These are phyloP conservation scores for Crepidotus variabilis DNA, from an alignment of 768 basidiomycete genomes.

Conservation along the genomic window DNA sequence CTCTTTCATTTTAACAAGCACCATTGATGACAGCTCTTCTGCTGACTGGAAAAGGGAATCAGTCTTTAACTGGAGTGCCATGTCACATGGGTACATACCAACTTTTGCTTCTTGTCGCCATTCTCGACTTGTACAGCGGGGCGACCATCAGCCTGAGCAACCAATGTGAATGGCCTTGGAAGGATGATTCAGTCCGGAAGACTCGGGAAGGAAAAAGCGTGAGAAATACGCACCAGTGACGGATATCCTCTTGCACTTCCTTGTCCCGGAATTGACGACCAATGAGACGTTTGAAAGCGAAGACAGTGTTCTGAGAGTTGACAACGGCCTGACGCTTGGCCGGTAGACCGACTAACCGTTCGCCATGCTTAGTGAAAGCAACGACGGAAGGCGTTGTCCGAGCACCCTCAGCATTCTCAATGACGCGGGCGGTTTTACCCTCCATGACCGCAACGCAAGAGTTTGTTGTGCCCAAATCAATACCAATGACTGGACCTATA, in stretches of 20 bases:
- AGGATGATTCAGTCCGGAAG: conserved; percentile 1
- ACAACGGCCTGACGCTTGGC: conserved; percentile 98
- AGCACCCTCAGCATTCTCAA: conserved; percentile 97
- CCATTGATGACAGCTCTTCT: conserved; percentile 86
- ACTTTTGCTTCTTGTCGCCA: conserved; percentile 76
- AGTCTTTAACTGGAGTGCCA: conserved; percentile 4
- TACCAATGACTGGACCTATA: conserved; percentile 86
- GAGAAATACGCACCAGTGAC: conserved; percentile 60
- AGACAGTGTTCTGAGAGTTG: conserved; percentile 91
- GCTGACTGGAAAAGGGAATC: conserved; percentile 54
- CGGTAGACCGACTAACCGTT: conserved; percentile 92
- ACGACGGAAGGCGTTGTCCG: conserved; percentile 98
- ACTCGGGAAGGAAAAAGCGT: neutral
- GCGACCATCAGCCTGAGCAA: conserved; percentile 66
- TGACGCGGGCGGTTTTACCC: conserved; percentile 89
- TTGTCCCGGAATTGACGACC: conserved; percentile 91
- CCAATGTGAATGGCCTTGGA: conserved; percentile 76
- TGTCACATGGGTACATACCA: conserved; percentile 43
- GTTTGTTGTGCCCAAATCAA: conserved; percentile 94
- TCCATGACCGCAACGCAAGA: conserved; percentile 95
- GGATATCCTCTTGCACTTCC: conserved; percentile 89
- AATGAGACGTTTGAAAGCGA: conserved; percentile 91
- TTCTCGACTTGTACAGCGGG: conserved; percentile 85
- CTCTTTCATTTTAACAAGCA: conserved; percentile 89
- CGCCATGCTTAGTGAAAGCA: conserved; percentile 97